Percentiles rank a stretch among this genome's conserved stretches.
phyloP scores from a whole-genome alignment of 2,329 filamentous ascomycete genomes.

The Fusarium falciforme region DNA sequence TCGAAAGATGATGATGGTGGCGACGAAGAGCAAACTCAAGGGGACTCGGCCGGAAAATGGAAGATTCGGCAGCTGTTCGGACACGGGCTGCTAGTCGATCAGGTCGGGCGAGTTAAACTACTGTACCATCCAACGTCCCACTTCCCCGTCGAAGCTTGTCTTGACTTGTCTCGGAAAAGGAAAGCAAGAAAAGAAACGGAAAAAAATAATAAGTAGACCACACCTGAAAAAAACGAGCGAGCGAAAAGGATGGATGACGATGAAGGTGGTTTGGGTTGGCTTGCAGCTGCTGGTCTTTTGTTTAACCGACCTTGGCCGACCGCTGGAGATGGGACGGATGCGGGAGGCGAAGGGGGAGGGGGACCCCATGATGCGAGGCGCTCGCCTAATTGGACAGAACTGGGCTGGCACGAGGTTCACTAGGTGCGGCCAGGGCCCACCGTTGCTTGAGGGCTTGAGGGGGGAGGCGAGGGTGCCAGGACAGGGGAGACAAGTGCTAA shows the following conservation, averaged over 20 bases:
- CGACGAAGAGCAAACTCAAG: slow-evolving; percentile 33
- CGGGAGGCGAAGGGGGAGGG: slow-evolving; percentile 39
- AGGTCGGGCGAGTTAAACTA: background rate
- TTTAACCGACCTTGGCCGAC: slow-evolving; percentile 37
- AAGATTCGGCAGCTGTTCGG: slow-evolving; percentile 32
- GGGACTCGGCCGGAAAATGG: slow-evolving; percentile 38
- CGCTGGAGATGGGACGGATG: slow-evolving; percentile 41
- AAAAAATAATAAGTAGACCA: background rate
- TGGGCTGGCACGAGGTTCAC: slow-evolving; percentile 42
- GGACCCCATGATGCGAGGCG: slow-evolving; percentile 21
- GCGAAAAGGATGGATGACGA: slow-evolving; percentile 21
- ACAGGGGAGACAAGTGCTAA: slow-evolving; percentile 30
- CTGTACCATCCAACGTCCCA: background rate
- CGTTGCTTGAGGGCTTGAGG: slow-evolving; percentile 10
- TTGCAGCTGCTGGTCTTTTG: slow-evolving; percentile 34
- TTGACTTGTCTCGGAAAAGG: background rate
- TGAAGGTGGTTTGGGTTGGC: slow-evolving; percentile 26
- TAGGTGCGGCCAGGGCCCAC: slow-evolving; percentile 24
- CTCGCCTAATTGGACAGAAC: slow-evolving; percentile 32
- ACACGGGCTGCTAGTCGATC: slow-evolving; percentile 1
- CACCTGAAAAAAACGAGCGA: slow-evolving; percentile 10
- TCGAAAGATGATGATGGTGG: slow-evolving; percentile 30
- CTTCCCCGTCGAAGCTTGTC: slow-evolving; percentile 8
- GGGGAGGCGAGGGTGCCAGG: slow-evolving; percentile 19
- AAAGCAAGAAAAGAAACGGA: background rate